Evolutionary conservation across 768 basidiomycete genomes (phyloP).

Genomic region (Termitomyces sp.): DNA sequence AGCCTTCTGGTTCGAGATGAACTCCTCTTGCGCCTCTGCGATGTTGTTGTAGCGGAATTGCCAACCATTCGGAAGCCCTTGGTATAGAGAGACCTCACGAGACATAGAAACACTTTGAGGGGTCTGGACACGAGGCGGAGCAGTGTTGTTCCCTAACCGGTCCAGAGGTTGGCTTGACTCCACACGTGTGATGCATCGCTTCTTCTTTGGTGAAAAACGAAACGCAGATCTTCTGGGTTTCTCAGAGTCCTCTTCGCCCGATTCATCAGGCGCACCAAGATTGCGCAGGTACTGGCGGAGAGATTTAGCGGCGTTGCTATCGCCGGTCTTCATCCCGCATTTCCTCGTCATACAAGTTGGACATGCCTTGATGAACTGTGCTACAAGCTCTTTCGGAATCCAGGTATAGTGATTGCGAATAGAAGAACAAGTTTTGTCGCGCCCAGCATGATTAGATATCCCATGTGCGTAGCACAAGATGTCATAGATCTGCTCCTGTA

Average conservation of each 20-base stretch:
- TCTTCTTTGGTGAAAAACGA: background rate
- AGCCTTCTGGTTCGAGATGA: conserved; percentile 4
- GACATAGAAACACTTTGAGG: conserved; percentile 29
- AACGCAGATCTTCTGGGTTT: background rate
- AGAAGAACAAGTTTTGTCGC: conserved; percentile 69
- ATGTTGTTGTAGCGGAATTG: conserved; percentile 35
- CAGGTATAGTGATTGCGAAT: conserved; percentile 71
- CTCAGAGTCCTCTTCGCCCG: background rate
- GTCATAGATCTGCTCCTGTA: conserved; percentile 75
- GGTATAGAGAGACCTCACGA: conserved; percentile 41
- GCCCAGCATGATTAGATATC: conserved; percentile 61
- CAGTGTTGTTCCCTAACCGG: conserved; percentile 6
- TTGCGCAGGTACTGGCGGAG: conserved; percentile 13
- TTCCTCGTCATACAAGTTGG: conserved; percentile 62
- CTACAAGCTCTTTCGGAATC: conserved; percentile 81
- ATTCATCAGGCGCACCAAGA: background rate
- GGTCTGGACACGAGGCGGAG: conserved; percentile 4
- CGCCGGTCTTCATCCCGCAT: conserved; percentile 23
- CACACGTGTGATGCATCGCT: background rate
- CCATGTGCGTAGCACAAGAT: conserved; percentile 71
- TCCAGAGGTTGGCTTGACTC: conserved; percentile 3
- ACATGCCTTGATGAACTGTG: conserved; percentile 72
- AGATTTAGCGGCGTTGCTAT: conserved; percentile 1
- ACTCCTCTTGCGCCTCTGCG: conserved; percentile 23
- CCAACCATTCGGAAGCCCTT: conserved; percentile 44